Conservation (phyloP, 1,139 yeast species). For the Trichomonascaceae sp. region DNA sequence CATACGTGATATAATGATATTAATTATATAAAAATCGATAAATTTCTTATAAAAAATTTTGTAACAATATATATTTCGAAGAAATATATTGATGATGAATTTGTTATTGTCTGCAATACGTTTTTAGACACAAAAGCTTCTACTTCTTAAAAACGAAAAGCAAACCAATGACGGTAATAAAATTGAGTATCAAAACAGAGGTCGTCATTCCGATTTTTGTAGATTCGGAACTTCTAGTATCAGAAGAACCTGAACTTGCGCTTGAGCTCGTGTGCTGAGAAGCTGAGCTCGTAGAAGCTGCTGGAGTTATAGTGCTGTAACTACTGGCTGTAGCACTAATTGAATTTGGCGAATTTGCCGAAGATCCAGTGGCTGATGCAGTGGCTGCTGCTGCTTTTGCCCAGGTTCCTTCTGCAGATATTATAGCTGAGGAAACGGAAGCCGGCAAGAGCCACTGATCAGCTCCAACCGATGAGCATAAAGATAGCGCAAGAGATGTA, state of each 20-base stretch:
- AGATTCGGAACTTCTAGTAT: constrained; percentile 9
- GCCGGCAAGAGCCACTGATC: constrained; percentile 38
- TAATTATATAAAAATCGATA: no score
- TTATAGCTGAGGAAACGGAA: constrained; percentile 13
- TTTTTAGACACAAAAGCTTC: not conserved
- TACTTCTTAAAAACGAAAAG: not conserved
- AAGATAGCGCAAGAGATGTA: constrained; percentile 40
- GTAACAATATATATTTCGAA: no score
- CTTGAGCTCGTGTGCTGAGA: constrained; percentile 1
- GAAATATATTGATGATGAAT: no score
- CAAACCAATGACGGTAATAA: not conserved
- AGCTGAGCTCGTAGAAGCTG: constrained; percentile 7
- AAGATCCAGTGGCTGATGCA: not conserved
- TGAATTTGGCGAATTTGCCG: constrained; percentile 3
- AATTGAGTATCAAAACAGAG: not conserved
- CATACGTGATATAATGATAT: no score
- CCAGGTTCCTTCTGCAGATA: constrained; percentile 7
- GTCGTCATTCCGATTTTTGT: not conserved
- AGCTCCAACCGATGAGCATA: constrained; percentile 44
- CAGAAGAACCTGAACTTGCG: no score
- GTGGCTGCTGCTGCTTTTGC: not conserved
- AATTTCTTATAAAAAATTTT: no score
- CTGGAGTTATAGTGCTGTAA: constrained; percentile 6
- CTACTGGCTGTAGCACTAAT: constrained; percentile 10
- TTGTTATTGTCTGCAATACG: no score